Evolutionary conservation across 139 green algal genomes (phyloP), one percentile per base, ranked within the genome.

Genomic region (Penium margaritaceum): DNA sequence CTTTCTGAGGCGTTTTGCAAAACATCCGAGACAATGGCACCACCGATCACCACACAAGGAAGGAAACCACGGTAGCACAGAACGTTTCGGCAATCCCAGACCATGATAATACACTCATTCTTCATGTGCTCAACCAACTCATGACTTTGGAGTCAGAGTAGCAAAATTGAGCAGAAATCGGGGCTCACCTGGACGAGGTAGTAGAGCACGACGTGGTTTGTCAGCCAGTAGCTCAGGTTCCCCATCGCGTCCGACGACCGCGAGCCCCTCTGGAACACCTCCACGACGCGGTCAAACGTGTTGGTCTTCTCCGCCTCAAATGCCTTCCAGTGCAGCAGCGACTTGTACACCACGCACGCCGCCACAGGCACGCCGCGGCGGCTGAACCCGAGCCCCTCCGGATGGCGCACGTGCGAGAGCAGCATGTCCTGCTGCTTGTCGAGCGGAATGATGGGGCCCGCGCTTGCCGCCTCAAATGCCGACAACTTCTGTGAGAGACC

Each of bases 261-360:
- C 4, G 51, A 60, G 15, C 51, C 61, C 1, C 36, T n/a, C 61
- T 68, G 61, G 37, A 68, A 57, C 14, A 27, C 61, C 35, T 68
- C 77, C 46, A 95, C 95, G 86, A 98, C 94, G 37, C 64, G 67
- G 80, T 97, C 93, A 77, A 98, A 98, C 29, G 96, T 81, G 34
- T 84, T 83, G n/a, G 91, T 97, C 70, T 90, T 87, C 80, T 98
- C 93, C 0, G 88, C 86, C 83, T 91, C 83, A 72, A 95, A 91
- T 19, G 83, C 74, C 51, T 89, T 84, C 90, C 90, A 95, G 75
- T 96, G 88, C 80, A 92, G 76, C 79, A 88, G 72, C 9, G 69
- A 90, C 36, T 88, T 79, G 88, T 97, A 97, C 64, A 96, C 84
- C 58, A 95, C 62, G 55, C 94, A 76, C 12, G 93, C 89, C 2